These are phyloP conservation scores for Xylaria intraflava DNA, from an alignment of 495 filamentous ascomycete species.

Conservation along the genomic window DNA sequence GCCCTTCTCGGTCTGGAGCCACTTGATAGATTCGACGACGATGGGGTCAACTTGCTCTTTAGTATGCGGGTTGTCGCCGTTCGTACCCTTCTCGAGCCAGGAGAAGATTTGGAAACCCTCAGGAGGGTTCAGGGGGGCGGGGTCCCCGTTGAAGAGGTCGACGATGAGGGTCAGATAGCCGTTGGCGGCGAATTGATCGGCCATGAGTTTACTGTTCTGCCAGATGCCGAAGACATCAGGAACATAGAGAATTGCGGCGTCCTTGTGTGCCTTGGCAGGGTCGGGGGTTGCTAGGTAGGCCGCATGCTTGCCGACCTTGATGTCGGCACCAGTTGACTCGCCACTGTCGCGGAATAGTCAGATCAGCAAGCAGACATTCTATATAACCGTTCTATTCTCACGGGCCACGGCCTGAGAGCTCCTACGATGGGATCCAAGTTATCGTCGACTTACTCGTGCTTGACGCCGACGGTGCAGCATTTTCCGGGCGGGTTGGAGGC, in stretches of 20 bases:
- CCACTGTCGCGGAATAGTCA: conserved; percentile 18
- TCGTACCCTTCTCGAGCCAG: conserved; percentile 50
- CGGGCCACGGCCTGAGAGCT: neutral
- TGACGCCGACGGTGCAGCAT: conserved; percentile 51
- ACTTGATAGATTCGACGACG: conserved; percentile 39
- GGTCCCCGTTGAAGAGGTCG: conserved; percentile 72
- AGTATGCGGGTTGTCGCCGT: conserved; percentile 53
- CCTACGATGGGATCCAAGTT: neutral
- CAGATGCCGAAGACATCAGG: conserved; percentile 68
- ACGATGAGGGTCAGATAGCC: conserved; percentile 73
- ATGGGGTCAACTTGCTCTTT: conserved; percentile 49
- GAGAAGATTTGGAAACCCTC: conserved; percentile 50
- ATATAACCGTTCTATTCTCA: neutral
- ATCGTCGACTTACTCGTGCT: conserved; percentile 31
- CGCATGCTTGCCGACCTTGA: conserved; percentile 40
- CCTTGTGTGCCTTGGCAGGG: conserved; percentile 36
- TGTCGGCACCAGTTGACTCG: conserved; percentile 33
- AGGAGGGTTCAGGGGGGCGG: conserved; percentile 50
- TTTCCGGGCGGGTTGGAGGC: conserved; percentile 50
- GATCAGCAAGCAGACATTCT: neutral
- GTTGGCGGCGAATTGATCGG: conserved; percentile 75
- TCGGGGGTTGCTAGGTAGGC: conserved; percentile 46
- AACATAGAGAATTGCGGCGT: conserved; percentile 49
- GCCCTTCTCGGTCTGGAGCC: conserved; percentile 42
- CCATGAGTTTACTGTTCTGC: conserved; percentile 71